Base-by-base conservation (phyloP, 208 protist genomes). In the Porcisia hertigi region DNA sequence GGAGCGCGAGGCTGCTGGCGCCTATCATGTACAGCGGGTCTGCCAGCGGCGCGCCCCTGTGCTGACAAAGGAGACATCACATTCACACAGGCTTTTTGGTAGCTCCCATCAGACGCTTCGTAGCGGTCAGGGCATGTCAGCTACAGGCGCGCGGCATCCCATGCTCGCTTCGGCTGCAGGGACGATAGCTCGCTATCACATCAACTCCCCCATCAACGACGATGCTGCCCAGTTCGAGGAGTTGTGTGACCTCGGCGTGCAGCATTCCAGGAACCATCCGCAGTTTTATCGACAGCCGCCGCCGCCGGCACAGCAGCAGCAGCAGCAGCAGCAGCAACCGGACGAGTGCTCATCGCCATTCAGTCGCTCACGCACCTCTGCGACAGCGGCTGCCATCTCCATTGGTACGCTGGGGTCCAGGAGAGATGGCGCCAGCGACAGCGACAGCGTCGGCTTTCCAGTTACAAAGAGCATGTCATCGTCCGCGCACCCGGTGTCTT, bases 1-100 rank as follows among this genome's bases (percentile, higher is more conserved):
- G 30, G 69, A 62, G 18, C 79, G 69, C 1, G 73, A 69, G 41
- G 75, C 79, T 1, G 83, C 85, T n/a, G 67, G 71, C 52, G 66
- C 57, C 18, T 80, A 82, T 36, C 76, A 90, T 43, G 49, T 54
- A 7, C 71, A 77, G 39, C 82, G 86, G 25, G 76, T 69, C 18
- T 36, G 47, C 2, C 78, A 77, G 9, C 63, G 72, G 53, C 70
- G 79, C 16, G 5, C 41, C 25, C 60, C 71, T 58, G 57, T 86
- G 64, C 4, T 23, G 12, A 47, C 71, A 47, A 76, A 81, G 62
- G 76, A 88, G 70, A 54, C 45, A 25, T 58, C 75, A 47, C 79
- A 79, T 39, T 75, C 73, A 1, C 30, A 47, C 16, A 1, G 20
- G 23, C 3, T 74, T 0, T 55, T 25, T 12, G 23, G 14, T 39